Evolutionary conservation across 805 yeast species (phyloP).

Genomic region (Danielozyma ontarioensis): DNA sequence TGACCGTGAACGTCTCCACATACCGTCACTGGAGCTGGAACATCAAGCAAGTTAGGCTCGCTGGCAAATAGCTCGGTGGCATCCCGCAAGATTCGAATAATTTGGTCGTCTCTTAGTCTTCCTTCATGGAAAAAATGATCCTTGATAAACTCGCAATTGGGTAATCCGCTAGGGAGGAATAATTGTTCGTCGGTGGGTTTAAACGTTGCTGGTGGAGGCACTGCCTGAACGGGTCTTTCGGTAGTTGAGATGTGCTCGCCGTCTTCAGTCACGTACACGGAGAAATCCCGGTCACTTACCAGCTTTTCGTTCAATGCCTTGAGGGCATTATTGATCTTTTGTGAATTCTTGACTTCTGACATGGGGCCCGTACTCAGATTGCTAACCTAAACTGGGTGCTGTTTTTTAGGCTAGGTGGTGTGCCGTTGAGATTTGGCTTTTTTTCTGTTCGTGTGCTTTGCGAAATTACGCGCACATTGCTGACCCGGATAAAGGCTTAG

Average conservation of each 20-base stretch:
- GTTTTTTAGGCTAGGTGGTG: no score
- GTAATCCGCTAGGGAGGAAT: conserved; percentile 58
- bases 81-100: conserved; percentile 54
- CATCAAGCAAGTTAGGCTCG: conserved; percentile 76
- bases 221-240: conserved; percentile 51
- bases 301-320: conserved; percentile 48
- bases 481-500: no score
- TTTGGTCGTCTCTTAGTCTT: conserved; percentile 66
- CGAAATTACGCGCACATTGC: no score
- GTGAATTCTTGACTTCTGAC: conserved; percentile 30
- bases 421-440: no score
- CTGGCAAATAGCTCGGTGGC: conserved; percentile 58
- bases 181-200: conserved; percentile 67
- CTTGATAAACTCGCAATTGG: conserved; percentile 65
- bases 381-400: no score
- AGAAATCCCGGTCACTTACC: conserved; percentile 32
- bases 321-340: conserved; percentile 62
- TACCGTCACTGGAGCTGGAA: conserved; percentile 91
- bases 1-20: conserved; percentile 99
- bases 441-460: no score
- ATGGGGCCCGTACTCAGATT: no score
- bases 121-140: conserved; percentile 81
- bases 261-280: conserved; percentile 48
- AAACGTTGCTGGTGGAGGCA: conserved; percentile 61
- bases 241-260: conserved; percentile 53